Evolutionary conservation across 2,329 filamentous ascomycete genomes (phyloP), one percentile per base, ranked within the genome.

Genomic region (Chaetomium olivaceum): DNA sequence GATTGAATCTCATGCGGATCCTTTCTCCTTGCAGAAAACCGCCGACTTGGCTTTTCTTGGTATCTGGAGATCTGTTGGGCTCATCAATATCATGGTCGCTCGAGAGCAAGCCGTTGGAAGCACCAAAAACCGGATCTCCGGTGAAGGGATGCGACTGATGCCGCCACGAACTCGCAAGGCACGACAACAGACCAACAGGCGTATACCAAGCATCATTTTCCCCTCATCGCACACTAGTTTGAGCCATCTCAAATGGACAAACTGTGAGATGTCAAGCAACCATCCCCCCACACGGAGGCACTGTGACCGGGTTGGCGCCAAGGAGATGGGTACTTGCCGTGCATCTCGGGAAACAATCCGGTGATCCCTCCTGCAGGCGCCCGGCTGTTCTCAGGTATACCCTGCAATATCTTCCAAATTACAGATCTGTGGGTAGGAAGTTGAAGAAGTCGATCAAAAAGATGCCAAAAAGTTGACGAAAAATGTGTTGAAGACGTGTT

Each of bases 11-110:
- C 36, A 63, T 58, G 65, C 51, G 58, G 61, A 69, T 69, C 67
- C 33, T 64, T 67, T 25, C 67, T 67, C 5, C 19, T 65, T 62
- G 12, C 58, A 59, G 67, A 63, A 52, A 67, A 63, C 48, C 61
- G 65, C 67, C 65, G 67, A 63, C 67, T 69, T 66, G 67, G 67
- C 65, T 58, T 66, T 57, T 64, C 62, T 62, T 64, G 55, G 62
- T 61, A 39, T 64, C 39, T 61, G 51, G 51, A 61, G 50, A 61
- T 57, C 58, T 43, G 31, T 27, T 27, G 50, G 31, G 19, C 21
- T n/a, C 52, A n/a, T 11, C 46, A 55, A 58, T 54, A 58, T 63
- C 54, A 55, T 19, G 19, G 46, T 52, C 16, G 43, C 19, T 52
- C 39, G 39, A 33, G 9, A 33, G 39, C 16, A 43, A 6, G n/a